Evolutionary conservation across 768 basidiomycete species (phyloP).

Genomic region (Mycena rebaudengoi): DNA sequence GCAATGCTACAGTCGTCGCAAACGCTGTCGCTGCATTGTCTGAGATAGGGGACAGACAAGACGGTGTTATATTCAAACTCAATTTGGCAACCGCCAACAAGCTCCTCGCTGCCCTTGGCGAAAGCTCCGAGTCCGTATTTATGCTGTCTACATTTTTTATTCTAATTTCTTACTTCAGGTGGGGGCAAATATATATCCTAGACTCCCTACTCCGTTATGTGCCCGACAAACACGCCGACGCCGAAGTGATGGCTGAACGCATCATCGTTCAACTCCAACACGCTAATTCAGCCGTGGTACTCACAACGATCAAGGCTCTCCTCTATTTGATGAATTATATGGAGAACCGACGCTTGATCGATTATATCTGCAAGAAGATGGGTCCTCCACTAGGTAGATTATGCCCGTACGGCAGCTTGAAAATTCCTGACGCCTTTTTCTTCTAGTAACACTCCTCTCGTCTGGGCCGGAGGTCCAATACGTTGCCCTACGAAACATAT

Average conservation of each 20-base stretch:
- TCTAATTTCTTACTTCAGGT: slow-evolving; percentile 60
- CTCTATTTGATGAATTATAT: slow-evolving; percentile 99
- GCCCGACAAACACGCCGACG: slow-evolving; percentile 88
- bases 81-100: slow-evolving; percentile 90
- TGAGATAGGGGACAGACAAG: slow-evolving; percentile 96
- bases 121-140: slow-evolving; percentile 92
- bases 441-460: slow-evolving; percentile 90
- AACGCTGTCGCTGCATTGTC: slow-evolving; percentile 96
- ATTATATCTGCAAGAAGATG: slow-evolving; percentile 96
- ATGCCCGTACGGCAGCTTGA: slow-evolving; percentile 8
- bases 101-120: slow-evolving; percentile 87
- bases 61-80: slow-evolving; percentile 91
- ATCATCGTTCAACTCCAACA: slow-evolving; percentile 94
- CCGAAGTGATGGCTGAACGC: slow-evolving; percentile 94
- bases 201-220: slow-evolving; percentile 94
- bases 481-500: slow-evolving; percentile 94
- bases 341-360: slow-evolving; percentile 86
- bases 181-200: slow-evolving; percentile 98
- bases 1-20: slow-evolving; percentile 96
- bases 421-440: slow-evolving; percentile 4
- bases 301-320: slow-evolving; percentile 96
- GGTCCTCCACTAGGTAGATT: slow-evolving; percentile 91
- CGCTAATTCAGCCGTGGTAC: slow-evolving; percentile 98
- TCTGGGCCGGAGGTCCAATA: slow-evolving; percentile 99
- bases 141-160: not conserved